phyloP scores from a whole-genome alignment of 1,284 basidiomycete species.

The Phellinidium pouzarii region DNA sequence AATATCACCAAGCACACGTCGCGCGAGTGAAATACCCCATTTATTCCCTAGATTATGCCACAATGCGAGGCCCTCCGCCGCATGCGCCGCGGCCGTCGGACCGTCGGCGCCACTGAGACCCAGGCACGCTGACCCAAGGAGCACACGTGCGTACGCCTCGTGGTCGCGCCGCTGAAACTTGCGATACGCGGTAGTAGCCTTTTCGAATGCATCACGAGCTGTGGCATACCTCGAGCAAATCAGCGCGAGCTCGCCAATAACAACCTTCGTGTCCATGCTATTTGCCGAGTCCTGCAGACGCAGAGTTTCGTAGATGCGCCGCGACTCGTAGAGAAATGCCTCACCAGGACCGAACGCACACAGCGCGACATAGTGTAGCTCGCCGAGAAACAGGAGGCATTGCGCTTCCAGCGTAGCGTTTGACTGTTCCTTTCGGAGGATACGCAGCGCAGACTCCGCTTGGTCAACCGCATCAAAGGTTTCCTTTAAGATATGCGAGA shows the following conservation, averaged over 20 bases:
- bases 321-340: background rate
- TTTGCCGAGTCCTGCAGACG: conserved; percentile 1
- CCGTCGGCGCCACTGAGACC: background rate
- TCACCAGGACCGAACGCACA: background rate
- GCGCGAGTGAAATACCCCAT: conserved; percentile 4
- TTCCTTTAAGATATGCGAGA: background rate
- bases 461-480: background rate
- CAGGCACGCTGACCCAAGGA: background rate
- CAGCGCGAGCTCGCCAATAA: background rate
- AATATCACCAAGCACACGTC: conserved; percentile 1
- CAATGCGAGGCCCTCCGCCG: background rate
- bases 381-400: conserved; percentile 3
- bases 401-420: conserved; percentile 1
- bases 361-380: background rate
- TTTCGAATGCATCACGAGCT: background rate
- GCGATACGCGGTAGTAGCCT: background rate
- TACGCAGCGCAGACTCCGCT: background rate
- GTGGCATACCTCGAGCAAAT: conserved; percentile 3
- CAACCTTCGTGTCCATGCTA: background rate
- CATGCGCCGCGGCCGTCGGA: background rate
- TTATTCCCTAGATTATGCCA: conserved; percentile 1
- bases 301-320: conserved; percentile 3
- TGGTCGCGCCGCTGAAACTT: conserved; percentile 2
- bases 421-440: background rate
- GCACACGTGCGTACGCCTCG: conserved; percentile 4